These are phyloP conservation scores for Microdochium trichocladiopsis DNA, from an alignment of 2,329 filamentous ascomycete genomes.

Conservation along the genomic window DNA sequence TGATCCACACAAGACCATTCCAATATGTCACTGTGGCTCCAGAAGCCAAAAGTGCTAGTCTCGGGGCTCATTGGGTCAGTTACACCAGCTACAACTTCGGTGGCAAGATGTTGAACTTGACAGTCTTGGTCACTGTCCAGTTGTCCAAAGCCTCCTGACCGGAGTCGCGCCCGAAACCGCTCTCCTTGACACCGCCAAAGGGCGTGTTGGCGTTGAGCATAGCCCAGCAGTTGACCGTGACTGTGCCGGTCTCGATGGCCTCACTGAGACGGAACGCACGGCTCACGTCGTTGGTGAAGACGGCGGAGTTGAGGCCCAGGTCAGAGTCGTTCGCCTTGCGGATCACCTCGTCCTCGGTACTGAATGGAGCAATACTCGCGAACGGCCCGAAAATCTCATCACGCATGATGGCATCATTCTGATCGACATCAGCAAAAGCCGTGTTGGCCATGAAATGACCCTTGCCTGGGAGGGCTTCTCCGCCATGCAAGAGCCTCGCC, in stretches of 20 bases:
- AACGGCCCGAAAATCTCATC: slow-evolving; percentile 12
- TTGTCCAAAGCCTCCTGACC: slow-evolving; percentile 4
- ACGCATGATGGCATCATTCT: slow-evolving; percentile 4
- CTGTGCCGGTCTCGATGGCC: slow-evolving; percentile 33
- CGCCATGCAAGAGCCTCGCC: no score
- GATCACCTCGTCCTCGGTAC: slow-evolving; percentile 57
- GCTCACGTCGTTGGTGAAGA: slow-evolving; percentile 59
- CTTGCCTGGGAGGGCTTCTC: not conserved
- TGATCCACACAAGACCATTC: no score
- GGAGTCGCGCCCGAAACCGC: not conserved
- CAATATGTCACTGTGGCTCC: no score
- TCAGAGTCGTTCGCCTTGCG: slow-evolving; percentile 52
- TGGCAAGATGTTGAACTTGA: slow-evolving; percentile 2
- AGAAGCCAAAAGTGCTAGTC: no score
- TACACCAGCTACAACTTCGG: no score
- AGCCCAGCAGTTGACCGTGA: slow-evolving; percentile 7
- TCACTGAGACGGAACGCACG: slow-evolving; percentile 55
- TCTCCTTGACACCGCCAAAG: slow-evolving; percentile 20
- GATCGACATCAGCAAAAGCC: slow-evolving; percentile 5
- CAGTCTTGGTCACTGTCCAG: slow-evolving; percentile 2
- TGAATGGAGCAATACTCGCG: slow-evolving; percentile 50
- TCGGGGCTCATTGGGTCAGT: no score
- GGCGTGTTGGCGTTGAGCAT: slow-evolving; percentile 2
- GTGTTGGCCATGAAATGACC: slow-evolving; percentile 2
- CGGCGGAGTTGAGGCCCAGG: slow-evolving; percentile 58